These are phyloP conservation scores for Amaranthus tricolor DNA, from an alignment of 179 eudicot species.

Conservation along the genomic window DNA sequence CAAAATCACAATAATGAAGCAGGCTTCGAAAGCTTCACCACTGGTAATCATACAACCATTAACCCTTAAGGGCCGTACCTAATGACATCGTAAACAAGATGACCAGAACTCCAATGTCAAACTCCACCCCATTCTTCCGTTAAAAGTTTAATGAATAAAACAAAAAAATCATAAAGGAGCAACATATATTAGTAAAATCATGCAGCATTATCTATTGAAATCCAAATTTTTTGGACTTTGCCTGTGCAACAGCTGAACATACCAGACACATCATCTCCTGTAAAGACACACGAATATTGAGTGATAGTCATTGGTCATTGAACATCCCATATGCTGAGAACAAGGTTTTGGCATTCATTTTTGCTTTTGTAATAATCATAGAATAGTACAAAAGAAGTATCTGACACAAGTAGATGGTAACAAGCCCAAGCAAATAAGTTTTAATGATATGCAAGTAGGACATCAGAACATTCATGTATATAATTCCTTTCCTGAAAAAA, in stretches of 20 bases:
- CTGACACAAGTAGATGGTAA: not conserved
- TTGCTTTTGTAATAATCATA: not conserved
- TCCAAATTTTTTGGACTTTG: not conserved
- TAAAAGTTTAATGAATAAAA: not conserved
- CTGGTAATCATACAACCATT: not conserved
- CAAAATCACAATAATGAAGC: not conserved
- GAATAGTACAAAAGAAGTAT: not conserved
- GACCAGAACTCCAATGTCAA: not conserved
- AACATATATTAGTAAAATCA: not conserved
- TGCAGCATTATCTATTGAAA: not conserved
- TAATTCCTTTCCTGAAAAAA: not conserved
- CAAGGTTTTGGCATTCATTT: not conserved
- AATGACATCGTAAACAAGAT: not conserved
- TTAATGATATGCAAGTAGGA: not conserved
- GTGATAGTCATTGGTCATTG: not conserved
- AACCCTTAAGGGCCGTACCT: not conserved
- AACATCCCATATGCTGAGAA: too few relatives aligned
- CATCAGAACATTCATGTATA: not conserved
- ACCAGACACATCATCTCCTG: not conserved
- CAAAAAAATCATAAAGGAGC: not conserved
- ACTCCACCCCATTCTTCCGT: not conserved
- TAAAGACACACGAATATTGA: not conserved
- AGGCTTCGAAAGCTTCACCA: not conserved
- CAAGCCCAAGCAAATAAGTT: not conserved
- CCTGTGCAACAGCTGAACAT: constrained; percentile 1